Evolutionary conservation across 2,329 filamentous ascomycete genomes (phyloP).

Genomic region (Sporothrix protearum): DNA sequence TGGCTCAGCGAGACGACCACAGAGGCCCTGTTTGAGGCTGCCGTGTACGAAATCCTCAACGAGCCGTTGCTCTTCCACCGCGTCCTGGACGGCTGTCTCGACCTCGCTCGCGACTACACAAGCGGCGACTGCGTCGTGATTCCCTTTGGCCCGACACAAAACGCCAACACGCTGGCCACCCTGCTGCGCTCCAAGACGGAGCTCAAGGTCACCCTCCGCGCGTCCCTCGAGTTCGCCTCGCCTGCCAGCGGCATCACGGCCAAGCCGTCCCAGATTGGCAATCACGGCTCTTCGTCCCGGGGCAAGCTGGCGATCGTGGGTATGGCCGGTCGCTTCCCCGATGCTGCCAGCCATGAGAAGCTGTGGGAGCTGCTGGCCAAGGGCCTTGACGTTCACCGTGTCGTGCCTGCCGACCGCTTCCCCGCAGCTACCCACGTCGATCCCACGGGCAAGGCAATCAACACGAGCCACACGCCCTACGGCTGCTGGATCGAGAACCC

Average conservation of each 20-base stretch:
- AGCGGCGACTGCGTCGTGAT: slow-evolving; percentile 45
- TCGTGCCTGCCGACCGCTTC: slow-evolving; percentile 68
- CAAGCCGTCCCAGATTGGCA: slow-evolving; percentile 40
- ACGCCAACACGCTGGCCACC: slow-evolving; percentile 45
- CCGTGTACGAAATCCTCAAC: slow-evolving; percentile 50
- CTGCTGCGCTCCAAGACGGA: slow-evolving; percentile 43
- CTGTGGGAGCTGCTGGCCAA: slow-evolving; percentile 73
- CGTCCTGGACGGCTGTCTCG: slow-evolving; percentile 47
- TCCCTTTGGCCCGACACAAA: slow-evolving; percentile 50
- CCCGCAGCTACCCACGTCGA: slow-evolving; percentile 68
- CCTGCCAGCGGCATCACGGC: slow-evolving; percentile 33
- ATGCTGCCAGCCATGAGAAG: slow-evolving; percentile 65
- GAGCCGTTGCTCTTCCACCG: slow-evolving; percentile 48
- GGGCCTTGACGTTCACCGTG: slow-evolving; percentile 69
- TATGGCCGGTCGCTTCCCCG: slow-evolving; percentile 73
- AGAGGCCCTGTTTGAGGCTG: slow-evolving; percentile 41
- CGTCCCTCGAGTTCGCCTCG: slow-evolving; percentile 36
- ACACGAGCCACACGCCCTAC: slow-evolving; percentile 72
- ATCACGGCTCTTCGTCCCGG: slow-evolving; percentile 47
- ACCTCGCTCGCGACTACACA: slow-evolving; percentile 41
- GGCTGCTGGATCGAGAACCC: slow-evolving; percentile 73
- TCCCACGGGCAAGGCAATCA: slow-evolving; percentile 66
- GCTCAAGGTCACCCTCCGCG: slow-evolving; percentile 43
- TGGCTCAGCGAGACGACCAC: slow-evolving; percentile 43
- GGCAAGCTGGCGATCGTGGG: slow-evolving; percentile 82